Evolutionary conservation across 2,329 filamentous ascomycete species (phyloP), one percentile per base, ranked within the genome.

Genomic region (Xylariaceae sp.): DNA sequence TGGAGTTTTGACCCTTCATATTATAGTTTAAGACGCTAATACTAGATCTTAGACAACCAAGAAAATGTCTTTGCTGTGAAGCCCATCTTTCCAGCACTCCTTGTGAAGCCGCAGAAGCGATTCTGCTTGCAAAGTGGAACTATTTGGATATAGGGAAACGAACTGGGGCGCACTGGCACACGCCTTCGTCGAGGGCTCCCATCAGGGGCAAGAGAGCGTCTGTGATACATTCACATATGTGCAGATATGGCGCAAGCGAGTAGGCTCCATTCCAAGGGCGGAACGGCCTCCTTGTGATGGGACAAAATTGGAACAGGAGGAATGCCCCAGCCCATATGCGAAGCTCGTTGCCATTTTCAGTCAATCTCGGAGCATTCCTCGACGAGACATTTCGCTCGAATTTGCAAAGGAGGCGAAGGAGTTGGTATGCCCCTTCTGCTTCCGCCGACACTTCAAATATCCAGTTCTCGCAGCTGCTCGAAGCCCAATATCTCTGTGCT

Each of bases 191-290:
- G 22, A 27, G 22, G 22, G 7, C 7, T 27, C 7, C 4, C 22
- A 27, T 27, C 22, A 27, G 22, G 22, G 6, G 42, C 39, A 27
- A 42, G 17, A 11, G 22, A 42, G 17, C 33, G 14, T 15, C 15
- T 14, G 11, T 14, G 15, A 17, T n/a, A 42, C 32, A 18, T 15
- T 43, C 38, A n/a, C n/a, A n/a, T n/a, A n/a, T n/a, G n/a, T n/a
- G n/a, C n/a, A n/a, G 27, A 32, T 11, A 19, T 44, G 18, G 38
- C 18, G 31, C 15, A 27, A 15, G 9, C 44, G 39, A 45, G 38
- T 30, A 42, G 19, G 49, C 49, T 55, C 47, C 60, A 59, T 62
- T 60, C 58, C 58, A 57, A 47, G 42, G 47, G 47, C 32, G 31
- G 32, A 15, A 19, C 44, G 39, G 38, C 14, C 41, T 31, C 27